These are phyloP conservation scores for Haematococcus lacustris DNA, from an alignment of 139 green algal genomes.

Conservation along the genomic window DNA sequence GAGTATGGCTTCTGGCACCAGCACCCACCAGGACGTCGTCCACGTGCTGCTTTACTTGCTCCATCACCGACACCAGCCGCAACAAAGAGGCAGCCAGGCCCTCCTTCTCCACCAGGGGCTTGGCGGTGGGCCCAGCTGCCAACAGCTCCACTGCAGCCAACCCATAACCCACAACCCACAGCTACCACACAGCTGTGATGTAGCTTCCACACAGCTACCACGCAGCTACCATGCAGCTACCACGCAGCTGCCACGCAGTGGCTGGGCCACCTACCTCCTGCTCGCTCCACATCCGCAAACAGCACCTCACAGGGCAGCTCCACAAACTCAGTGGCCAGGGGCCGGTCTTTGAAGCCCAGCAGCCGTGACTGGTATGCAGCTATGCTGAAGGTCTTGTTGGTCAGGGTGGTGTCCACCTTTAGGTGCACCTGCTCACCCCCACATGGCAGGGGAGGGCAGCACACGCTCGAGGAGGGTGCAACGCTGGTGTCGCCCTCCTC, in stretches of 20 bases:
- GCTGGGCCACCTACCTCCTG: conserved; percentile 62
- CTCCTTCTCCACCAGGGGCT: conserved; percentile 62
- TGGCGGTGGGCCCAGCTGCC: conserved; percentile 24
- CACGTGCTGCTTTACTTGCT: conserved; percentile 64
- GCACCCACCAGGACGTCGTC: conserved; percentile 73
- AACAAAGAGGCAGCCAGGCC: conserved; percentile 52
- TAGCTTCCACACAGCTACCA: too few species aligned
- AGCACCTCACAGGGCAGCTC: conserved; percentile 74
- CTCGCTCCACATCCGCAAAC: conserved; percentile 66
- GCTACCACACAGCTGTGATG: neutral
- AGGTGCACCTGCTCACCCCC: conserved; percentile 80
- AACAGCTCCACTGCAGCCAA: conserved; percentile 62
- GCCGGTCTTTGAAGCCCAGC: conserved; percentile 26
- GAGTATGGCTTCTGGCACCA: too few species aligned
- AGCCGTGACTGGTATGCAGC: conserved; percentile 63
- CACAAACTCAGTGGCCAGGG: conserved; percentile 82
- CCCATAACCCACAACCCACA: too few species aligned
- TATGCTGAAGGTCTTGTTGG: conserved; percentile 43
- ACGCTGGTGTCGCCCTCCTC: too few species aligned
- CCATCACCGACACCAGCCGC: conserved; percentile 56
- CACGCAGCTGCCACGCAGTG: too few species aligned
- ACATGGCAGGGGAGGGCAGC: too few species aligned
- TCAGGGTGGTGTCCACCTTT: conserved; percentile 74
- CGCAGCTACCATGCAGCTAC: too few species aligned
- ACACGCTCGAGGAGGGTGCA: neutral